These are phyloP conservation scores for Oldenlandia corymbosa DNA, from an alignment of 257 asterid genomes.

Conservation along the genomic window DNA sequence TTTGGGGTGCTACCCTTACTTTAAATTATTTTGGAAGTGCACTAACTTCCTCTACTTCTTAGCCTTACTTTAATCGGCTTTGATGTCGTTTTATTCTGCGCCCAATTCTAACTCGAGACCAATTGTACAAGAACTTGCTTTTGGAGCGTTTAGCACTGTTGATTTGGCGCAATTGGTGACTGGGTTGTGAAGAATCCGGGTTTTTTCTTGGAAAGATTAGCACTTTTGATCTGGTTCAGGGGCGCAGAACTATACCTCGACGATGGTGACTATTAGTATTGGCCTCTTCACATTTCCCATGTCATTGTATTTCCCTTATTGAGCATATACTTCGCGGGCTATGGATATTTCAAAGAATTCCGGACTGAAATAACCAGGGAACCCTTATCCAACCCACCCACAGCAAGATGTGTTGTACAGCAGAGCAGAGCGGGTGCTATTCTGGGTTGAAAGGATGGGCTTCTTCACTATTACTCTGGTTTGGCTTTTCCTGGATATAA, in stretches of 20 bases:
- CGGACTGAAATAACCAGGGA: too few species aligned
- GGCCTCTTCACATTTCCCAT: not conserved
- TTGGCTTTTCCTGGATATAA: not conserved
- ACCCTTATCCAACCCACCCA: too few species aligned
- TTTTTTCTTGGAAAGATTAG: not conserved
- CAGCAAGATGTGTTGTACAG: too few species aligned
- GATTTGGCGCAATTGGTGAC: not conserved
- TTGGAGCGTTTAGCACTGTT: too few species aligned
- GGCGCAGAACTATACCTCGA: too few species aligned
- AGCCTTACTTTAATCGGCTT: too few species aligned
- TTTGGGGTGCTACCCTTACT: not conserved
- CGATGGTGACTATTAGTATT: too few species aligned
- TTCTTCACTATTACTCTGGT: not conserved
- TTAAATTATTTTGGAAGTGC: not conserved
- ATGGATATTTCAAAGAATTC: not conserved
- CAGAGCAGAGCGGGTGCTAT: not conserved
- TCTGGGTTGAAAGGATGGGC: constrained; percentile 6
- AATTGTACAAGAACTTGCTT: too few species aligned
- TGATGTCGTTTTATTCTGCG: too few species aligned
- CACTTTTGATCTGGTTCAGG: not conserved
- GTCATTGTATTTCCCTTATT: not conserved
- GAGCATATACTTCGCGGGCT: not conserved
- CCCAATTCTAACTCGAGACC: too few species aligned
- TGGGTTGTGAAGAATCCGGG: not conserved
- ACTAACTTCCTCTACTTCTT: not conserved